Evolutionary conservation across 345 rosid species (phyloP).

Genomic region (Turritis glabra): DNA sequence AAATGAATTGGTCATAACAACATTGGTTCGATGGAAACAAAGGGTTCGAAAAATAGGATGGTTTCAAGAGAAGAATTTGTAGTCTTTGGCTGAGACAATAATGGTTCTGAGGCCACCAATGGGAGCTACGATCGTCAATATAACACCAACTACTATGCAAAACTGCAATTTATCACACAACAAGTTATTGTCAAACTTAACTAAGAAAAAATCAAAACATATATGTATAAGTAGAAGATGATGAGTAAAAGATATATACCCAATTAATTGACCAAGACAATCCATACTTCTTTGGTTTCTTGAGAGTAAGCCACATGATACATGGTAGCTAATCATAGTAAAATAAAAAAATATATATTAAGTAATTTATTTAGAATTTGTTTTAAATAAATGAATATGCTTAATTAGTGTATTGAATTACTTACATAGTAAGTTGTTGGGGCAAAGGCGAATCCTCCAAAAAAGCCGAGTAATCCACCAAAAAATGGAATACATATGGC

Average conservation of each 20-base stretch:
- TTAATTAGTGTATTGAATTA: neutral
- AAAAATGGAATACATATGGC: constrained; percentile 75
- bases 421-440: constrained; percentile 79
- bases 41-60: neutral
- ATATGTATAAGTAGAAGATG: neutral
- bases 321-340: constrained; percentile 63
- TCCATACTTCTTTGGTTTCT: constrained; percentile 68
- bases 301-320: constrained; percentile 65
- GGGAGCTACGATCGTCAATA: constrained; percentile 59
- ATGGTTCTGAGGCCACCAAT: constrained; percentile 69
- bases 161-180: constrained; percentile 41
- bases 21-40: neutral
- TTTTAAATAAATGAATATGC: neutral
- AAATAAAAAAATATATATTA: neutral
- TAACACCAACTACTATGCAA: constrained; percentile 61
- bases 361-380: neutral
- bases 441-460: constrained; percentile 90
- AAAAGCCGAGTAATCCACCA: constrained; percentile 75
- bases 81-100: constrained; percentile 51
- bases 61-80: constrained; percentile 57
- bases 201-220: neutral
- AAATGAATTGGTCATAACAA: neutral
- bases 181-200: neutral
- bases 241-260: constrained; percentile 43
- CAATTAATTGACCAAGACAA: constrained; percentile 67